Conservation (phyloP, 208 protist species). For the Trypanosoma scelopori region DNA sequence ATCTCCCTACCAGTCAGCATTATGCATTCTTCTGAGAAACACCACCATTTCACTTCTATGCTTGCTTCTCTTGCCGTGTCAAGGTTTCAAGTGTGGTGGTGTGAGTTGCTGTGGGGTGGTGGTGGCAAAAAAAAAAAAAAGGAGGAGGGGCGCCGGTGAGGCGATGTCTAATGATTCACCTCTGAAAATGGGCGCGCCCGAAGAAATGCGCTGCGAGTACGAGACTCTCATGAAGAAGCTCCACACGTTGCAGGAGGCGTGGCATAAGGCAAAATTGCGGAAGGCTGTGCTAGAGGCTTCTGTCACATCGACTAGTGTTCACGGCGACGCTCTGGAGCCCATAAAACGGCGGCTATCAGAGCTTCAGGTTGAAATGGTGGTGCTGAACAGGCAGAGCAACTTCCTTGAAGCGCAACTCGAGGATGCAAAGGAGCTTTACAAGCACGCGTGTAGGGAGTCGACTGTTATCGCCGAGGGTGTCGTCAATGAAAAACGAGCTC, state of each 20-base stretch:
- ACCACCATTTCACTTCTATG: too few species aligned
- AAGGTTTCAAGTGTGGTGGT: too few species aligned
- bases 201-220: constrained; percentile 1
- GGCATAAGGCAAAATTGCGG: constrained; percentile 5
- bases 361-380: background rate
- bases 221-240: constrained; percentile 4
- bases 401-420: constrained; percentile 9
- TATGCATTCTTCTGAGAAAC: background rate
- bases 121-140: too few species aligned
- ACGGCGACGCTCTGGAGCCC: constrained; percentile 5
- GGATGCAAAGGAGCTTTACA: constrained; percentile 13
- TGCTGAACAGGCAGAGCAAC: background rate
- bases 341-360: constrained; percentile 9
- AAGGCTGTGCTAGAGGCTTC: constrained; percentile 7
- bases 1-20: background rate
- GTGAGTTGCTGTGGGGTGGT: too few species aligned
- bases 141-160: background rate
- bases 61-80: too few species aligned
- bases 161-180: background rate
- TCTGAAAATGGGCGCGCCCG: background rate
- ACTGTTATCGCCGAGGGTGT: background rate
- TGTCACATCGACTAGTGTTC: background rate
- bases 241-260: constrained; percentile 7
- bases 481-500: background rate
- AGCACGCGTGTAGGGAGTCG: constrained; percentile 3